Conservation (phyloP, 805 yeast genomes). For the Candida nonsorbophila region DNA sequence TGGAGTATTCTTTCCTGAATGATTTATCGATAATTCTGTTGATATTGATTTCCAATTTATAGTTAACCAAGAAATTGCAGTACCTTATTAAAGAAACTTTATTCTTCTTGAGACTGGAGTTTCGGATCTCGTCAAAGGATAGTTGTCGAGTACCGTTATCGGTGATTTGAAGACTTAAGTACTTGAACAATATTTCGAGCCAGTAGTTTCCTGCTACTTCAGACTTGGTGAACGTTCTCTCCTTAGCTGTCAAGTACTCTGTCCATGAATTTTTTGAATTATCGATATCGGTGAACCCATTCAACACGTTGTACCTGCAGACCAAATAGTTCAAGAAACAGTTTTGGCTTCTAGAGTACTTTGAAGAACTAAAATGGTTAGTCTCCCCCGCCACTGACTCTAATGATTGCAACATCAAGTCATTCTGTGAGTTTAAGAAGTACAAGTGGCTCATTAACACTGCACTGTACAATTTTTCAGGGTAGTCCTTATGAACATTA, state of each 20-base stretch:
- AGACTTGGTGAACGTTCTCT: slow-evolving; percentile 18
- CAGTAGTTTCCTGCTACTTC: slow-evolving; percentile 31
- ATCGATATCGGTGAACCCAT: slow-evolving; percentile 16
- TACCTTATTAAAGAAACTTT: slow-evolving; percentile 18
- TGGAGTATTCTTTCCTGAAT: slow-evolving; percentile 21
- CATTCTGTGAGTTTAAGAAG: slow-evolving; percentile 19
- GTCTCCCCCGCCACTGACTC: slow-evolving; percentile 10
- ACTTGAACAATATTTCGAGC: slow-evolving; percentile 22
- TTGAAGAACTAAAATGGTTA: slow-evolving; percentile 7
- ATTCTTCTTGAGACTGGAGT: slow-evolving; percentile 19
- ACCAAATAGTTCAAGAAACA: slow-evolving; percentile 23
- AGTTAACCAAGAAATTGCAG: slow-evolving; percentile 19
- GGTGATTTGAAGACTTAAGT: slow-evolving; percentile 13
- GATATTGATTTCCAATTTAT: slow-evolving; percentile 7
- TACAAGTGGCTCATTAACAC: slow-evolving; percentile 31
- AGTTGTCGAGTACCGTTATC: slow-evolving; percentile 12
- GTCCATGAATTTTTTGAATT: slow-evolving; percentile 19
- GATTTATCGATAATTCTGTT: slow-evolving; percentile 5
- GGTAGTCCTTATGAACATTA: slow-evolving; percentile 15
- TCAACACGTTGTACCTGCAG: slow-evolving; percentile 27
- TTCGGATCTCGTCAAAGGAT: slow-evolving; percentile 8
- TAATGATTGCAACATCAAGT: slow-evolving; percentile 13
- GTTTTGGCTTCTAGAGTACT: slow-evolving; percentile 12
- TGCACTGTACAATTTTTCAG: slow-evolving; percentile 27
- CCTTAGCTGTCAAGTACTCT: slow-evolving; percentile 19